Percentiles rank a stretch among this genome's conserved stretches.
Evolutionary conservation across 1,139 yeast species (phyloP).

Genomic region (Zygosaccharomyces sapae): DNA sequence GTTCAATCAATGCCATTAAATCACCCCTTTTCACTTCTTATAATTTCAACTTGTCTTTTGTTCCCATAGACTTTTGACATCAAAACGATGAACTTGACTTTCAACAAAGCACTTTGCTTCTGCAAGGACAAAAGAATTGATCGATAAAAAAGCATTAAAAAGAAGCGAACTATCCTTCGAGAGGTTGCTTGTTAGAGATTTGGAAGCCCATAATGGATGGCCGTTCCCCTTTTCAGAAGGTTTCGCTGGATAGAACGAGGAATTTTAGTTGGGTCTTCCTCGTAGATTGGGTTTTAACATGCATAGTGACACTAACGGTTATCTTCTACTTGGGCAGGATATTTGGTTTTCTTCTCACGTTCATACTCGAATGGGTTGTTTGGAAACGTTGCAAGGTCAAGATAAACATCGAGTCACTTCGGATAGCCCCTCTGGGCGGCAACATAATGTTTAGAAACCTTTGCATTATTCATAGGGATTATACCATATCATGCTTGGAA

Average conservation of each 20-base stretch:
- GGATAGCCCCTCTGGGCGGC: constrained; percentile 77
- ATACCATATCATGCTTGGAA: constrained; percentile 63
- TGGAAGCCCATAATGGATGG: constrained; percentile 13
- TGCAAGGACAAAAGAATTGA: not conserved
- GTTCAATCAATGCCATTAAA: constrained; percentile 12
- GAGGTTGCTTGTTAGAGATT: not conserved
- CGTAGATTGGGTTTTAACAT: constrained; percentile 72
- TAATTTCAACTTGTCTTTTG: not conserved
- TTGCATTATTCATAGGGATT: constrained; percentile 64
- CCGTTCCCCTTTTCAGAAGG: constrained; percentile 21
- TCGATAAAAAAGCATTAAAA: not conserved
- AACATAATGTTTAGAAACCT: constrained; percentile 73
- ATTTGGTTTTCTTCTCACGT: constrained; percentile 60
- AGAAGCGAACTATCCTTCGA: not conserved
- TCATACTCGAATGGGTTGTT: constrained; percentile 48
- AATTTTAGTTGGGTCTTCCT: constrained; percentile 78
- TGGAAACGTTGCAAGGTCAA: constrained; percentile 60
- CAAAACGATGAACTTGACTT: not conserved
- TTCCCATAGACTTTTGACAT: not conserved
- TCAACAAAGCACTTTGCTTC: not conserved
- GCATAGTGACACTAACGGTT: constrained; percentile 57
- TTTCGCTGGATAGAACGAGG: constrained; percentile 23
- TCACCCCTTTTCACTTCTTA: not conserved
- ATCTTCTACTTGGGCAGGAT: constrained; percentile 74
- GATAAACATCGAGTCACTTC: constrained; percentile 65